These are phyloP conservation scores for Botrytis porri DNA, from an alignment of 2,329 filamentous ascomycete genomes.

Conservation along the genomic window DNA sequence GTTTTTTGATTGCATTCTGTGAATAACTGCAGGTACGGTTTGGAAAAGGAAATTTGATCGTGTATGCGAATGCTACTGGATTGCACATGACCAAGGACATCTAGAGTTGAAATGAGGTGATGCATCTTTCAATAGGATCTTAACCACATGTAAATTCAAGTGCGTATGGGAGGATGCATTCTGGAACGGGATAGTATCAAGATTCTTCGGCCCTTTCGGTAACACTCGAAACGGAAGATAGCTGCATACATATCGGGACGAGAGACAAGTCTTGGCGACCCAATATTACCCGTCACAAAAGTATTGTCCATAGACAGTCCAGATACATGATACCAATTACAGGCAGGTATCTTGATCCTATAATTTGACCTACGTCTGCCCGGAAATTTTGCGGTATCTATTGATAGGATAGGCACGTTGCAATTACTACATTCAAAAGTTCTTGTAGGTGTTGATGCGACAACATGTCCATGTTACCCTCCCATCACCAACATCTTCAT, in stretches of 20 bases:
- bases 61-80: neutral
- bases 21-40: slow-evolving; percentile 16
- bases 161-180: neutral
- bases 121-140: neutral
- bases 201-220: neutral
- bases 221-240: neutral
- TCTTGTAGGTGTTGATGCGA: neutral
- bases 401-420: neutral
- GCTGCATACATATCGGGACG: slow-evolving; percentile 9
- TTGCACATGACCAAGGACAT: neutral
- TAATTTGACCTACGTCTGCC: neutral
- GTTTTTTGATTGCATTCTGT: slow-evolving; percentile 14
- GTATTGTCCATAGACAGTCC: neutral
- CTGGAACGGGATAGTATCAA: neutral
- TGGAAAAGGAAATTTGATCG: slow-evolving; percentile 13
- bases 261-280: neutral
- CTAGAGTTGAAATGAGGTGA: slow-evolving; percentile 5
- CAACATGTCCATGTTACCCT: neutral
- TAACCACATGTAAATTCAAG: neutral
- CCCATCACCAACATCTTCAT: neutral
- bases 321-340: neutral
- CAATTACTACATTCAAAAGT: neutral
- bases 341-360: neutral
- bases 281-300: neutral
- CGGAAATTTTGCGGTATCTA: no score